These are phyloP conservation scores for Vaccinium corymbosum DNA, from an alignment of 148 eudicot genomes.

Conservation along the genomic window DNA sequence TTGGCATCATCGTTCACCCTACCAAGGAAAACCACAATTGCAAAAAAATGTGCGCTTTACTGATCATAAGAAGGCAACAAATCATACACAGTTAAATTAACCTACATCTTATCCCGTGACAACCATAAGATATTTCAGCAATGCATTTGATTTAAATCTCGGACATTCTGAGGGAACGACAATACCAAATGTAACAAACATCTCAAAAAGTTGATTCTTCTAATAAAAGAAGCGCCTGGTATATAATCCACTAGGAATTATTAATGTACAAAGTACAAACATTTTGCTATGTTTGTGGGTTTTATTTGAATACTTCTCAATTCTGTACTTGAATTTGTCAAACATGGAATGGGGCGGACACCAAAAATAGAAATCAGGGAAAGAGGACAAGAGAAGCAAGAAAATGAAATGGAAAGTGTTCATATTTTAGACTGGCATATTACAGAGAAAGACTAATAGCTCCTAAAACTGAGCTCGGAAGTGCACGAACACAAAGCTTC, in stretches of 20 bases:
- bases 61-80: not conserved
- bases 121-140: not conserved
- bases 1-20: not conserved
- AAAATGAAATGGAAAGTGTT: not conserved
- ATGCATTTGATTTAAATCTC: not conserved
- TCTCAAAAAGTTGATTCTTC: not conserved
- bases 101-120: not conserved
- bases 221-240: not conserved
- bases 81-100: not conserved
- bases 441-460: conserved; percentile 14
- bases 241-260: not conserved
- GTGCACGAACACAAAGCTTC: conserved; percentile 69
- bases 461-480: conserved; percentile 56
- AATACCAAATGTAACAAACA: not conserved
- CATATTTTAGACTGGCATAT: not conserved
- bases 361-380: not conserved
- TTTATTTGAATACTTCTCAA: not conserved
- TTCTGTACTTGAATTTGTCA: not conserved
- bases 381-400: not conserved
- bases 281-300: not conserved
- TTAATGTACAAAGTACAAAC: not conserved
- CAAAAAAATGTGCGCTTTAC: not conserved
- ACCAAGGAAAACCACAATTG: not conserved
- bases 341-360: not conserved
- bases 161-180: not conserved